A percentile compares a stretch with the other conserved stretches of the same genome.
Conservation (phyloP, 371 early-diverging fungal species). For the Rhizopus stolonifer region DNA sequence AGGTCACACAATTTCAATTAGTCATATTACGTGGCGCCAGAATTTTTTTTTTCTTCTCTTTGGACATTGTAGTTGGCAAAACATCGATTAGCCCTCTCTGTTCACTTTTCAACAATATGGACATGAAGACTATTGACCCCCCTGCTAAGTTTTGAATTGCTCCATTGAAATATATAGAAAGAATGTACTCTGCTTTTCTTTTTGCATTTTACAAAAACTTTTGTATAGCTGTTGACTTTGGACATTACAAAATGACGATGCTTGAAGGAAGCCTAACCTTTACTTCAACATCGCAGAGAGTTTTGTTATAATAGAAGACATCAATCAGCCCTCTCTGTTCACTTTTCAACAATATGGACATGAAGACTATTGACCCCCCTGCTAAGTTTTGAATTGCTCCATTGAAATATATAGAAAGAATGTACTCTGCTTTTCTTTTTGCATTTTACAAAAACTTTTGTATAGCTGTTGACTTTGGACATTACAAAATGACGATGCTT, state of each 20-base stretch:
- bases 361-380: constrained; percentile 14
- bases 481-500: constrained; percentile 8
- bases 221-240: constrained; percentile 4
- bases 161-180: constrained; percentile 9
- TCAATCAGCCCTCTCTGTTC: constrained; percentile 13
- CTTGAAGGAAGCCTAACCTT: constrained; percentile 10
- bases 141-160: constrained; percentile 13
- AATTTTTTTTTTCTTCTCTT: neutral
- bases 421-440: constrained; percentile 1
- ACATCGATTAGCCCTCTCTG: constrained; percentile 14
- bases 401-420: constrained; percentile 8
- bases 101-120: constrained; percentile 12
- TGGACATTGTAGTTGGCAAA: constrained; percentile 11
- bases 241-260: constrained; percentile 4
- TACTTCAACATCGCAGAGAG: constrained; percentile 7
- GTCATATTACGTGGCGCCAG: too few species aligned
- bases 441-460: constrained; percentile 1
- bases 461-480: constrained; percentile 1
- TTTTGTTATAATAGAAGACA: too few species aligned
- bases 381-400: constrained; percentile 11
- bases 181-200: constrained; percentile 1
- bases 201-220: constrained; percentile 1
- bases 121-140: constrained; percentile 16
- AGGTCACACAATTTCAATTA: too few species aligned
- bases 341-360: constrained; percentile 13